Base-by-base conservation (phyloP, 352 stramenopile genomes). In the Pythium grandisporangium region DNA sequence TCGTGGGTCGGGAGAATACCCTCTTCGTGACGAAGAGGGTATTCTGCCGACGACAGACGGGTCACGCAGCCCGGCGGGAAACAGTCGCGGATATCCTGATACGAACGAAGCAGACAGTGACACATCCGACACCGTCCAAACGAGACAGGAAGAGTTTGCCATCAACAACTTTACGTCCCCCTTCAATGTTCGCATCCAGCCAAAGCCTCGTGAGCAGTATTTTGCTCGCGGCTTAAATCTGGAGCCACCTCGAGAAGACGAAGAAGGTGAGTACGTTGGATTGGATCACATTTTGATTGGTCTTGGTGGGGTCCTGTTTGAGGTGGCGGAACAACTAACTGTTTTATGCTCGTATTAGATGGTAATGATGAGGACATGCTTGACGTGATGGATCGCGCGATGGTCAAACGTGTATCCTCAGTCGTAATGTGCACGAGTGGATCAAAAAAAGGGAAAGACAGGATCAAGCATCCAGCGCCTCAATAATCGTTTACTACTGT, bases 311-410 rank as follows among this genome's bases (percentile, higher is more conserved):
- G 29, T 20, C n/a, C n/a, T n/a, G n/a, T 44, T 20, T 30, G 22
- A 10, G 12, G 19, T 26, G 16, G 12, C 23, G 19, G 7, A 35
- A 13, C 7, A 6, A 4, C 32, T 26, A 40, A 43, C 10, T 40
- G 22, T 34, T 4, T 37, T 39, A 10, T 32, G 4, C 29, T n/a
- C 30, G 3, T 23, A 25, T 5, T 6, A 86, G 70, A 84, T 7
- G n/a, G n/a, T n/a, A n/a, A 30, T 7, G 66, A 83, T 20, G 74
- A 84, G 22, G 47, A 58, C 2, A 58, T 81, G 35, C 72, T 78
- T 36, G 71, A 82, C 20, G 70, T 89, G 16, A 89, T 92, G 78
- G 75, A 89, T 42, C 73, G 75, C 16, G 65, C 55, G 8, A 89
- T 73, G 12, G 69, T 87, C 10, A 92, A 92, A 47, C 73, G 77